Base-by-base conservation (phyloP, 2,329 filamentous ascomycete genomes). In the Ascochyta rabiei region DNA sequence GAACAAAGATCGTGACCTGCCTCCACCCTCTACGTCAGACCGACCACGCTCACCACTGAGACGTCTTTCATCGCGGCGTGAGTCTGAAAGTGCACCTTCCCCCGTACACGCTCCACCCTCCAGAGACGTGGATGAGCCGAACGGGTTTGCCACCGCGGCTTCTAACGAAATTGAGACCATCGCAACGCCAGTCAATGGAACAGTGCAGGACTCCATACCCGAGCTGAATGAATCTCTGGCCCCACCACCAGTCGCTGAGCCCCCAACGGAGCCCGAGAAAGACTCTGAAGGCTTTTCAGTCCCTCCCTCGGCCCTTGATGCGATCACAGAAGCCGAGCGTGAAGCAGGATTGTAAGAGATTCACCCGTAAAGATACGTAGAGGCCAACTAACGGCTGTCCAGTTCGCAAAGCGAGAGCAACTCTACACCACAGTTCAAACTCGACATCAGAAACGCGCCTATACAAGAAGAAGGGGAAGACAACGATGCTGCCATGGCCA, bases 211-310 rank as follows among this genome's bases (percentile, higher is more conserved):
- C 10, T 58, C 72, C 21, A 71, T 74, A 60, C 72, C 70, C 6
- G 72, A 74, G 33, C 56, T 76, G 31, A 71, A 71, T 24, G 75
- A 77, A 51, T 68, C 75, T 6, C 46, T 75, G 10, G 61, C 73
- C 31, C 70, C 72, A 37, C 73, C 66, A 6, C 45, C 58, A 13
- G 35, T 52, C 5, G 52, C 64, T 30, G 65, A 66, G 40, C 54
- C 67, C 4, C 61, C 63, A 28, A 49, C 66, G 44, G 74, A 81
- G 50, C 75, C 77, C 18, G 64, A 70, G 19, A 90, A 86, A 69
- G 91, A 95, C 69, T 78, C 85, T 0, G 90, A 96, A 61, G 91
- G 90, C 6, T 95, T 87, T 69, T 88, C 83, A 4, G 83, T 93
- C n/a, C 89, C 88, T 0, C 81, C 85, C 0, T 79, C 84, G 80